Base-by-base conservation (phyloP, 2,329 filamentous ascomycete species). In the Fusarium phyllophilum region DNA sequence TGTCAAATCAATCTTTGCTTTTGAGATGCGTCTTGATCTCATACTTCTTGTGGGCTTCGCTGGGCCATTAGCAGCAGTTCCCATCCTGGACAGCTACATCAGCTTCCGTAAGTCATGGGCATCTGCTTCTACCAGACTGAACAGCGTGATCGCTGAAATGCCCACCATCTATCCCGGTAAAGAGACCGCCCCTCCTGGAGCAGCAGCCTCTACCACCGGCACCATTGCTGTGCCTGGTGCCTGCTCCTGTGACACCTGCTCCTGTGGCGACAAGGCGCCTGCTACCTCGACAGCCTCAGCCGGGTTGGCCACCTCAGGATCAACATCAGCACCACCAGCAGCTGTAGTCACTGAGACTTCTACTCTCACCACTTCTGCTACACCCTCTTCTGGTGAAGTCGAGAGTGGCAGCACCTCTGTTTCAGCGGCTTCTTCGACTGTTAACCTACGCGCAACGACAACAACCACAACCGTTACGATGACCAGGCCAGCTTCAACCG, bases 391-490 rank as follows among this genome's bases (percentile, higher is more conserved):
- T 29, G 13, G 29, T 20, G 24, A 38, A 13, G 29, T 59, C 36
- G 38, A n/a, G 17, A 39, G 24, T 38, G 24, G 26, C 39, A 44
- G 22, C 26, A 22, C 13, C 34, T 36, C 42, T 45, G 24, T 22
- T 36, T 26, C 56, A 31, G 31, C 39, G 14, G 22, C 24, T 62
- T 15, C 51, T 38, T 57, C 44, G n/a, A n/a, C 41, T 39, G 15
- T n/a, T 14, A 45, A 26, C 20, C 22, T 41, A 31, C 39, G 44
- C 24, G 22, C 26, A 22, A 46, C 46, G 11, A 55, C 46, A n/a
- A 64, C 54, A 51, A 69, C 63, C 10, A 68, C 57, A 26, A 72
- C 69, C 5, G 39, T 58, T 17, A 72, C 68, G 33, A 54, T 26
- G 36, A 39, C 34, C 10, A 48, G 45, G 18, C 46, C 68, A 14